Evolutionary conservation across 2,329 filamentous ascomycete species (phyloP).

Genomic region (Kalmusia sp.): DNA sequence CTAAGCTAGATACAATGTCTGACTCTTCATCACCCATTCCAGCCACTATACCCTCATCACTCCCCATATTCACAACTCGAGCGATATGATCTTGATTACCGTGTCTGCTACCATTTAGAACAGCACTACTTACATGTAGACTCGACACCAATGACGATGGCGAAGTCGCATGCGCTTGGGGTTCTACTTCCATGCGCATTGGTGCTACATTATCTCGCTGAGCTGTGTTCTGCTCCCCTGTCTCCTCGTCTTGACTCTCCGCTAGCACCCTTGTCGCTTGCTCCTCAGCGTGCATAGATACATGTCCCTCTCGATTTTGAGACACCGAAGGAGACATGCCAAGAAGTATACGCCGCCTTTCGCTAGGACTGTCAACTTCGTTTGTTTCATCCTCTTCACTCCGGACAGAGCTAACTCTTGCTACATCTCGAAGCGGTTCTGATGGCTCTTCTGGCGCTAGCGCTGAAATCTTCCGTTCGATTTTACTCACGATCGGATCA

Average conservation of each 20-base stretch:
- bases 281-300: not conserved
- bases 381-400: not conserved
- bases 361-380: not conserved
- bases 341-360: constrained; percentile 3
- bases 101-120: not conserved
- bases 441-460: not conserved
- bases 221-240: not conserved
- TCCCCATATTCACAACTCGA: not conserved
- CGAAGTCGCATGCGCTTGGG: not conserved
- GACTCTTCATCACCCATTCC: not conserved
- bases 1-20: constrained; percentile 6
- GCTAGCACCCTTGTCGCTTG: not conserved
- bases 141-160: constrained; percentile 17
- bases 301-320: not conserved
- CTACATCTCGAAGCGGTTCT: not conserved
- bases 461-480: not conserved
- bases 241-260: not conserved
- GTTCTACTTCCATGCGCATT: not conserved
- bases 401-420: not conserved
- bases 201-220: too few species aligned
- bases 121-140: constrained; percentile 11
- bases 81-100: not conserved
- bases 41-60: not conserved
- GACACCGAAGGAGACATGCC: constrained; percentile 8
- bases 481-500: too few species aligned